Evolutionary conservation across 345 rosid genomes (phyloP).

Genomic region (Camelina neglecta): DNA sequence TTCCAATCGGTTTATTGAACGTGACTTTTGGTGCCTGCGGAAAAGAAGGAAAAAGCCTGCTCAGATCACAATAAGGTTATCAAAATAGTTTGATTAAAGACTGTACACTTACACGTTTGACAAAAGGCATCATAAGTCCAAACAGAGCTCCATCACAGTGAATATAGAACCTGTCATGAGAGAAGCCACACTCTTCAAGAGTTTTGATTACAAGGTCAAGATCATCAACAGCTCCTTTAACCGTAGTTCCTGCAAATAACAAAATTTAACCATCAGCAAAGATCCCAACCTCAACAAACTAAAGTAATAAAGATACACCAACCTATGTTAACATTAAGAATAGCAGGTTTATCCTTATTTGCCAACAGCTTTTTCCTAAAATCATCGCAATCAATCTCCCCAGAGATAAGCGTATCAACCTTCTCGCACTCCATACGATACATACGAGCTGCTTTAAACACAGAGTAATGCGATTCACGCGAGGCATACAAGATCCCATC

Average conservation of each 20-base stretch:
- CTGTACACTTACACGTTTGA: conserved; percentile 67
- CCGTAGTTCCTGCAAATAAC: conserved; percentile 74
- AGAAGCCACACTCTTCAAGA: conserved; percentile 83
- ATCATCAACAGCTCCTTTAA: conserved; percentile 98
- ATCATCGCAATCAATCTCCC: conserved; percentile 90
- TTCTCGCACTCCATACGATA: conserved; percentile 89
- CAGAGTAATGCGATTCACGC: conserved; percentile 82
- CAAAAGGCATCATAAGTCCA: conserved; percentile 99
- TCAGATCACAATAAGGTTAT: neutral
- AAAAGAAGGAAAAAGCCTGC: neutral
- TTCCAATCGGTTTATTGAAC: conserved; percentile 92
- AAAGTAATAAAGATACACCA: conserved; percentile 12
- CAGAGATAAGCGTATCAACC: conserved; percentile 70
- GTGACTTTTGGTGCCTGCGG: conserved; percentile 88
- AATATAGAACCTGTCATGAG: conserved; percentile 82
- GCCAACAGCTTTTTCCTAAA: conserved; percentile 66
- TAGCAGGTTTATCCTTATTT: conserved; percentile 91
- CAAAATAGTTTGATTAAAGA: neutral
- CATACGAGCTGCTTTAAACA: conserved; percentile 97
- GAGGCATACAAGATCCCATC: conserved; percentile 94
- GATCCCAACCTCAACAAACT: neutral
- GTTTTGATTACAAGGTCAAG: conserved; percentile 91
- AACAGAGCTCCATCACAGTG: conserved; percentile 98
- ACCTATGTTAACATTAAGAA: conserved; percentile 95
- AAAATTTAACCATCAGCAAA: conserved; percentile 9